A percentile compares a stretch with the other conserved stretches of the same genome.
Conservation (phyloP, 2,329 filamentous ascomycete species). For the Aspergillus ochraceus region DNA sequence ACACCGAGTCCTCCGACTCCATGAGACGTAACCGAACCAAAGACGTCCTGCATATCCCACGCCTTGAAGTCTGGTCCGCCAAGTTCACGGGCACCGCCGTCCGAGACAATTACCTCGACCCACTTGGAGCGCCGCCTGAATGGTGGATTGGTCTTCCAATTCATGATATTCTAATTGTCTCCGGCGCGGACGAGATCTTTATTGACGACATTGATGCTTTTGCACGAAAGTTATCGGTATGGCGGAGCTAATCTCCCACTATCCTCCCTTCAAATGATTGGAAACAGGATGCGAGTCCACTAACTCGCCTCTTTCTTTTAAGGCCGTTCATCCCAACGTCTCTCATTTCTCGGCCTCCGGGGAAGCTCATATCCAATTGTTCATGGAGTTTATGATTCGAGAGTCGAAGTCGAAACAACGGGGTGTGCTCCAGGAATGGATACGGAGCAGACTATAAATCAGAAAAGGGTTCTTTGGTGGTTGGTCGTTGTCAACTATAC, state of each 20-base stretch:
- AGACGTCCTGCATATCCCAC: not conserved
- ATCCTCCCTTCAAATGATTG: not conserved
- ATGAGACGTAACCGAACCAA: not conserved
- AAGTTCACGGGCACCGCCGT: conserved; percentile 1
- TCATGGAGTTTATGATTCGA: not conserved
- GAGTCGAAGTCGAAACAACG: not conserved
- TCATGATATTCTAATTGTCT: not conserved
- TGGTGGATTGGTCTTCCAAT: conserved; percentile 5
- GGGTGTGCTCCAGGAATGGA: conserved; percentile 1
- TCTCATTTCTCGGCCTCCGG: not conserved
- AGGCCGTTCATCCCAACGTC: not conserved
- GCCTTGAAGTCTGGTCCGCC: not conserved
- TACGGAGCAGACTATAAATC: not conserved
- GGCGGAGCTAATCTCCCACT: not conserved
- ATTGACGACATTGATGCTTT: conserved; percentile 3
- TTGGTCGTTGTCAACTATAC: too few relatives aligned
- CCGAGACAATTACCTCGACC: conserved; percentile 5
- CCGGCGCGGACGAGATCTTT: conserved; percentile 4
- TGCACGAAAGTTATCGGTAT: not conserved
- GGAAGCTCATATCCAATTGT: conserved; percentile 1
- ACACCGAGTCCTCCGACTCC: not conserved
- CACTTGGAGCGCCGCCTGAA: not conserved
- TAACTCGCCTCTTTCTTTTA: not conserved
- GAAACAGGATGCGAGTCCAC: not conserved
- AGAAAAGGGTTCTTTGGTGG: too few relatives aligned